Conservation (phyloP, 1,139 yeast genomes). For the Geotrichum cucujoidarum region DNA sequence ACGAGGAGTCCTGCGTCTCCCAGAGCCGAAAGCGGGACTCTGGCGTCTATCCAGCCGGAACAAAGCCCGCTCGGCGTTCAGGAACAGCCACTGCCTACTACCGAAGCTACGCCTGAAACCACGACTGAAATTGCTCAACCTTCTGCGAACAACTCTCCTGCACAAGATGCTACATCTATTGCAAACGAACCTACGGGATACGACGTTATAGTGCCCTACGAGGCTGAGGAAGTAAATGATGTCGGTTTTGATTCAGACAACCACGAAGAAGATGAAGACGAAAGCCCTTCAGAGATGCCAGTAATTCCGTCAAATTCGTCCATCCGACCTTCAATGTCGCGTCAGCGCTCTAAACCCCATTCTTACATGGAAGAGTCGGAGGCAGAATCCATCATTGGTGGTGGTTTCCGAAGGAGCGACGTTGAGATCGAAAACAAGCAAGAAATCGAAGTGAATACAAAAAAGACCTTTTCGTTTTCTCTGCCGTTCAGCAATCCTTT, state of each 20-base stretch:
- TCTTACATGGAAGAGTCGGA: slow-evolving; percentile 25
- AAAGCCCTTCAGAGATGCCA: not conserved
- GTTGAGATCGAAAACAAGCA: slow-evolving; percentile 14
- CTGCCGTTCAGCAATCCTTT: slow-evolving; percentile 34
- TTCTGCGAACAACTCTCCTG: no score
- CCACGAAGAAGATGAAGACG: slow-evolving; percentile 1
- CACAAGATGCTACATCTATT: no score
- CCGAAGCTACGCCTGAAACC: no score
- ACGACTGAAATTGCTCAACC: no score
- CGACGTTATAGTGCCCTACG: no score
- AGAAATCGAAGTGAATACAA: no score
- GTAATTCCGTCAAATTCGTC: not conserved
- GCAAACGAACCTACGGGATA: no score
- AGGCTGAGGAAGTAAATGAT: slow-evolving; percentile 1
- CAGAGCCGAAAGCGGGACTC: no score
- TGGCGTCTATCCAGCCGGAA: no score
- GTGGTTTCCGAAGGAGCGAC: slow-evolving; percentile 20
- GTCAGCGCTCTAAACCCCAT: not conserved
- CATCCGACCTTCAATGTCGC: not conserved
- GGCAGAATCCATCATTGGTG: slow-evolving; percentile 34
- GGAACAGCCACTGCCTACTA: no score
- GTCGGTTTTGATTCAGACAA: not conserved
- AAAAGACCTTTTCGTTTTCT: slow-evolving; percentile 31
- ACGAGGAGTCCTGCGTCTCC: no score
- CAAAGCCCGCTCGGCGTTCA: not conserved